phyloP scores from a whole-genome alignment of 2,329 filamentous ascomycete genomes.

The Alternaria sp. region DNA sequence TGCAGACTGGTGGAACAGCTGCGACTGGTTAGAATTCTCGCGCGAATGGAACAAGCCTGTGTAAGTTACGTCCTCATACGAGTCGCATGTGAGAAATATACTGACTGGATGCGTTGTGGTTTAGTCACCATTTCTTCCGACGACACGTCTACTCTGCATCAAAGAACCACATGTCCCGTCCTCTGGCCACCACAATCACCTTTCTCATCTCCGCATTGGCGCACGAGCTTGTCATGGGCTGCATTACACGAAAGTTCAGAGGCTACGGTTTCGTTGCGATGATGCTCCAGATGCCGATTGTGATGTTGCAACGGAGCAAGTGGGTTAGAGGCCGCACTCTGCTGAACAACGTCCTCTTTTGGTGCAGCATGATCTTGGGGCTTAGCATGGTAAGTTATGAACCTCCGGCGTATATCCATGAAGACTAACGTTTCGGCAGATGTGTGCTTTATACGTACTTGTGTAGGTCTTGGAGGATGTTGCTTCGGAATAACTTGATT shows the following conservation, averaged over 20 bases:
- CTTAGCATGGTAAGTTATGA: constrained; percentile 72
- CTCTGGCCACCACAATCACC: constrained; percentile 83
- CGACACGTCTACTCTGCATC: constrained; percentile 92
- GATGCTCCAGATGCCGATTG: constrained; percentile 96
- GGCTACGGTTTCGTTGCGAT: constrained; percentile 94
- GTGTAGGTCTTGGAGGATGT: constrained; percentile 21
- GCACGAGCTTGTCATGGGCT: constrained; percentile 96
- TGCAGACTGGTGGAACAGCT: constrained; percentile 71
- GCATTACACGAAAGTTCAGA: constrained; percentile 94
- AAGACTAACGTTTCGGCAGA: constrained; percentile 22
- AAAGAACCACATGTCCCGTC: constrained; percentile 75
- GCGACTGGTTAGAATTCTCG: constrained; percentile 94
- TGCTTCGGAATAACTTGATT: neutral
- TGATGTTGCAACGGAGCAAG: constrained; percentile 83
- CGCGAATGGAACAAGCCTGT: constrained; percentile 49
- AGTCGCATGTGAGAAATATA: constrained; percentile 80
- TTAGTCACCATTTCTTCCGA: constrained; percentile 82
- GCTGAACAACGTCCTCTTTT: constrained; percentile 79
- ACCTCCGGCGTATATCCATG: neutral
- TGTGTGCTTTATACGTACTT: constrained; percentile 50
- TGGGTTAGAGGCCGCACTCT: constrained; percentile 77
- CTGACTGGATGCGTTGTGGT: constrained; percentile 56
- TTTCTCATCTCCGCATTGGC: constrained; percentile 89
- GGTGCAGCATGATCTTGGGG: constrained; percentile 89
- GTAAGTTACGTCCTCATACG: neutral